Evolutionary conservation across 129 eudicot genomes (phyloP).

Genomic region (Arctium lappa): DNA sequence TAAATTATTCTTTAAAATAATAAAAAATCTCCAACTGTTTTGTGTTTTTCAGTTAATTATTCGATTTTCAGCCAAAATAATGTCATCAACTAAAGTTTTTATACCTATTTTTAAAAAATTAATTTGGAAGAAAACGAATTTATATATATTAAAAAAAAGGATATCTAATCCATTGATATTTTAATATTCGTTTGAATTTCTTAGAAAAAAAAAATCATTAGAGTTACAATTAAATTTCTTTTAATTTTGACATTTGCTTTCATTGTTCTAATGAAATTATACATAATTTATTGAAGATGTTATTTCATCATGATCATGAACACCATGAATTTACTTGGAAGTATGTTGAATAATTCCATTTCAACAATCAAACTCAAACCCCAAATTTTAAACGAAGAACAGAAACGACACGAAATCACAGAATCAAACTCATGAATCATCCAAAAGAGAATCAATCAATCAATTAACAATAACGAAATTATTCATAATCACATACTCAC

Average conservation of each 20-base stretch:
- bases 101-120: too few species aligned
- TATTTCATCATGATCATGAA: neutral
- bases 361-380: constrained; percentile 13
- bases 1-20: too few species aligned
- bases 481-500: constrained; percentile 27
- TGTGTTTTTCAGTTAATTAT: too few species aligned
- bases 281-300: neutral
- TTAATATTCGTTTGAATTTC: too few species aligned
- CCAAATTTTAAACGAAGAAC: constrained; percentile 1
- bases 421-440: constrained; percentile 22
- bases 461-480: neutral
- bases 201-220: too few species aligned
- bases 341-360: neutral
- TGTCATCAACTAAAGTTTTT: too few species aligned
- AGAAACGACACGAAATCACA: constrained; percentile 2
- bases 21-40: too few species aligned
- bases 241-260: neutral
- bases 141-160: too few species aligned
- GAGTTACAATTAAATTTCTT: too few species aligned
- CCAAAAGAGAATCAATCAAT: neutral
- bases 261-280: neutral
- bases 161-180: too few species aligned
- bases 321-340: neutral
- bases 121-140: too few species aligned
- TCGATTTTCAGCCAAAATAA: too few species aligned